Conservation (phyloP, 257 asterid species). For the Apocynum venetum region DNA sequence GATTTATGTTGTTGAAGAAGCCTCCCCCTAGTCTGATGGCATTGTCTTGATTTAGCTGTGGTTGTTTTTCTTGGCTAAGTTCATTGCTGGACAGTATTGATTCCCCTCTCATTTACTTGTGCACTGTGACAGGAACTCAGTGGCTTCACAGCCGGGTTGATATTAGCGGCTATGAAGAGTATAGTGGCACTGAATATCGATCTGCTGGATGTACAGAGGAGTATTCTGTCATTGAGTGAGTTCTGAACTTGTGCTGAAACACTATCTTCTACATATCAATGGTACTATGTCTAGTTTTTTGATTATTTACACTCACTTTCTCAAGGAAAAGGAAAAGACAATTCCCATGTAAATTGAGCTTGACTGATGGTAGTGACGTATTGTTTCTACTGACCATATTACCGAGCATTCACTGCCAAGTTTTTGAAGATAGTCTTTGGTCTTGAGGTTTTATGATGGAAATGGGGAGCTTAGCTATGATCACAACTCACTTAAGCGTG, state of each 20-base stretch:
- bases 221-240: slow-evolving; percentile 79
- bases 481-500: neutral
- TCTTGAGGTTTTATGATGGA: neutral
- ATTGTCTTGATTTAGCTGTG: neutral
- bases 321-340: neutral
- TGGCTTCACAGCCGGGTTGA: slow-evolving; percentile 97
- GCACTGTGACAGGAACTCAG: slow-evolving; percentile 63
- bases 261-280: neutral
- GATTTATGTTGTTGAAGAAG: neutral
- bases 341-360: neutral
- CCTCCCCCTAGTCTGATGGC: neutral
- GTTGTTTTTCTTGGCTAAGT: neutral
- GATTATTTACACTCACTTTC: neutral
- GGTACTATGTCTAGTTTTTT: neutral
- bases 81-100: neutral
- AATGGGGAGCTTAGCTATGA: neutral
- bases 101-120: slow-evolving; percentile 14
- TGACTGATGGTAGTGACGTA: neutral
- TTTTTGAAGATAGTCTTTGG: neutral
- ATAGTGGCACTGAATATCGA: slow-evolving; percentile 74
- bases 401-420: neutral
- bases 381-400: no score
- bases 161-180: slow-evolving; percentile 85
- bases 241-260: slow-evolving; percentile 6
- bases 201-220: slow-evolving; percentile 95